Percentiles rank a stretch among this genome's conserved stretches.
These are phyloP conservation scores for Quercus tomentella DNA, from an alignment of 331 rosid genomes.

Conservation along the genomic window DNA sequence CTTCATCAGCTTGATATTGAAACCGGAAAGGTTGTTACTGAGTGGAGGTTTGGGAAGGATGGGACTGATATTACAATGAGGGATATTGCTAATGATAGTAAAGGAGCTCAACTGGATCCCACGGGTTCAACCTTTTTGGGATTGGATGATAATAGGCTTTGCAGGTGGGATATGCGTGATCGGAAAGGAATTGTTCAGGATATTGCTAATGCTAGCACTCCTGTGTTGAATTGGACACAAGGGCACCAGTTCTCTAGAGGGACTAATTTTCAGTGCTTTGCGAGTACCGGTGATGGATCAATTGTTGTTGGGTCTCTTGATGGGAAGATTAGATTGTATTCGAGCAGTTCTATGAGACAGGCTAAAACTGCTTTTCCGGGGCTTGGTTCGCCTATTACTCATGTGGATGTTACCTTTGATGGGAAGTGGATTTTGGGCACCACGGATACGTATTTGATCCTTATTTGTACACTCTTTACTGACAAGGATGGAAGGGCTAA, in stretches of 20 bases:
- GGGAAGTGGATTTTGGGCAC: constrained; percentile 99
- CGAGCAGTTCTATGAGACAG: constrained; percentile 80
- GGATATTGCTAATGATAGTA: constrained; percentile 83
- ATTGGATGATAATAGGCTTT: constrained; percentile 92
- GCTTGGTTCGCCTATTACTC: constrained; percentile 93
- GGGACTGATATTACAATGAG: constrained; percentile 95
- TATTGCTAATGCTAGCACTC: constrained; percentile 53
- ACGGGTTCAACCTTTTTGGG: constrained; percentile 92
- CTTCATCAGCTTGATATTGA: constrained; percentile 95
- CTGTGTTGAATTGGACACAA: constrained; percentile 87
- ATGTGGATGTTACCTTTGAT: constrained; percentile 91
- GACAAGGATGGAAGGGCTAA: constrained; percentile 85
- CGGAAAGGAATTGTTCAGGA: constrained; percentile 88
- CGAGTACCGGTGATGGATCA: constrained; percentile 95
- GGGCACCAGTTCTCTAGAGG: constrained; percentile 97
- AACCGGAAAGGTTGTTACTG: constrained; percentile 83
- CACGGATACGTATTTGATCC: constrained; percentile 70
- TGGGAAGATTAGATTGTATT: constrained; percentile 91
- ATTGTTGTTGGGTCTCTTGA: constrained; percentile 93
- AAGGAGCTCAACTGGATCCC: constrained; percentile 95
- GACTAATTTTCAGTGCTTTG: constrained; percentile 95
- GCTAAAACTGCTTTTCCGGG: constrained; percentile 98
- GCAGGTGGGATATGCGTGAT: constrained; percentile 99
- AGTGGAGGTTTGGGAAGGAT: constrained; percentile 91
- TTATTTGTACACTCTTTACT: constrained; percentile 73